Evolutionary conservation across 371 early-diverging fungal genomes (phyloP).

Genomic region (Apophysomyces sp.): DNA sequence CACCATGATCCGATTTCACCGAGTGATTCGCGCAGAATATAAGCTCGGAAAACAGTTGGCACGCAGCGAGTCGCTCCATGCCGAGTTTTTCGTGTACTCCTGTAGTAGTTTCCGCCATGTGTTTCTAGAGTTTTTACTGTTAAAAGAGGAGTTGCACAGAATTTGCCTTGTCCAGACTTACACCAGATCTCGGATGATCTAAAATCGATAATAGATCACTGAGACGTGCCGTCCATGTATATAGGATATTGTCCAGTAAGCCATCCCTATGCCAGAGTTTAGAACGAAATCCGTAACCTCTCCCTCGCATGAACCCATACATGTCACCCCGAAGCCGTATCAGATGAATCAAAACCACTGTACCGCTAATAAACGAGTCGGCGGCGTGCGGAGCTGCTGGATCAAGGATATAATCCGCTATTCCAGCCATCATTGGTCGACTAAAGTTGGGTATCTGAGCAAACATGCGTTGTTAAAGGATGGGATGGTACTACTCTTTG

Average conservation of each 20-base stretch:
- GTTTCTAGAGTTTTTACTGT: not conserved
- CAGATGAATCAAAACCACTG: conserved; percentile 1
- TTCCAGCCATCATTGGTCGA: conserved; percentile 2
- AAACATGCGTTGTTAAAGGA: conserved; percentile 3
- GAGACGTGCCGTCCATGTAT: not conserved
- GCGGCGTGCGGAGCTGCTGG: conserved; percentile 8
- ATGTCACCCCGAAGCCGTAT: not conserved
- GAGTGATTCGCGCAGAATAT: conserved; percentile 11
- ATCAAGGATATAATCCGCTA: conserved; percentile 17
- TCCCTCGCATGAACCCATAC: not conserved
- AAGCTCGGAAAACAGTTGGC: conserved; percentile 13
- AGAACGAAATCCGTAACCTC: not conserved
- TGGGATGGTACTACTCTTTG: not conserved
- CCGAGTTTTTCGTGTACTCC: conserved; percentile 4
- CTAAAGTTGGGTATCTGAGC: conserved; percentile 9
- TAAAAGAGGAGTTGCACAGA: not conserved
- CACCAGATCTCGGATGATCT: not conserved
- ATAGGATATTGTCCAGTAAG: not conserved
- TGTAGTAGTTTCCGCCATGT: not conserved
- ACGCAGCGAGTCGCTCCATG: conserved; percentile 9
- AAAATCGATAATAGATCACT: not conserved
- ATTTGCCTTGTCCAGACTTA: not conserved
- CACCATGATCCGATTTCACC: not conserved
- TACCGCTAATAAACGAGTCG: conserved; percentile 6
- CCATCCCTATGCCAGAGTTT: not conserved